Percentiles rank a stretch among this genome's conserved stretches.
These are phyloP conservation scores for Hysterium pulicare DNA, from an alignment of 2,329 filamentous ascomycete species.

Conservation along the genomic window DNA sequence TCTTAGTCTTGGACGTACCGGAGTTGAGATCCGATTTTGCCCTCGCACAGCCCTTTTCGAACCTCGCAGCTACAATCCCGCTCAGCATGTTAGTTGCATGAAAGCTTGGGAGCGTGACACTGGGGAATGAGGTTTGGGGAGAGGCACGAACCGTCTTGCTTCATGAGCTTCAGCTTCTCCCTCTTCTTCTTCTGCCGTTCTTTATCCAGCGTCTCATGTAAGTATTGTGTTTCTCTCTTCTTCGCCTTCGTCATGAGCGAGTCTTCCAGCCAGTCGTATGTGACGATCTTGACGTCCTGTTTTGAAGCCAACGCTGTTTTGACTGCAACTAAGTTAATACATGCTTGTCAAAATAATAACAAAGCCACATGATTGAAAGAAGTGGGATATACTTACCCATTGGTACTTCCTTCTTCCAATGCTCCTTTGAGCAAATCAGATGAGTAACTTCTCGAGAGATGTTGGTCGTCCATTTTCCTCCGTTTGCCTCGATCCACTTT, in stretches of 20 bases:
- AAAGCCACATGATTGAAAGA: too few relatives aligned
- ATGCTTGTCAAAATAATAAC: too few relatives aligned
- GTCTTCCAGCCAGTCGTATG: slow-evolving; percentile 48
- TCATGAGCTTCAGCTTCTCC: slow-evolving; percentile 22
- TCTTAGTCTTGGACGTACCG: slow-evolving; percentile 32
- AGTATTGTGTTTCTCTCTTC: slow-evolving; percentile 32
- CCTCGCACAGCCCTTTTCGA: slow-evolving; percentile 28
- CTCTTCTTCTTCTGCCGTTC: slow-evolving; percentile 16
- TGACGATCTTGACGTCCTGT: slow-evolving; percentile 31
- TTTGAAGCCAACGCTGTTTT: not conserved
- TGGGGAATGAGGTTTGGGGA: too few relatives aligned
- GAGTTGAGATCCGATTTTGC: slow-evolving; percentile 29
- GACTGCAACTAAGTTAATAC: too few relatives aligned
- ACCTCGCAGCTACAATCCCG: slow-evolving; percentile 24
- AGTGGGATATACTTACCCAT: slow-evolving; percentile 34
- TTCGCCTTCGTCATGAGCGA: slow-evolving; percentile 39
- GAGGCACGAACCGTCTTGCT: slow-evolving; percentile 21
- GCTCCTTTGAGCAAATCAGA: slow-evolving; percentile 62
- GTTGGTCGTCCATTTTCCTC: slow-evolving; percentile 54
- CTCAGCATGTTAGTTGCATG: too few relatives aligned
- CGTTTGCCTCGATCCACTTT: slow-evolving; percentile 63
- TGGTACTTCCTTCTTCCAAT: slow-evolving; percentile 53
- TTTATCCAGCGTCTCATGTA: slow-evolving; percentile 22
- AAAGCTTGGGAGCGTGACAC: too few relatives aligned
- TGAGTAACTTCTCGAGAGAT: slow-evolving; percentile 64